These are phyloP conservation scores for Hypoxylon trugodes DNA, from an alignment of 495 filamentous ascomycete genomes.

Conservation along the genomic window DNA sequence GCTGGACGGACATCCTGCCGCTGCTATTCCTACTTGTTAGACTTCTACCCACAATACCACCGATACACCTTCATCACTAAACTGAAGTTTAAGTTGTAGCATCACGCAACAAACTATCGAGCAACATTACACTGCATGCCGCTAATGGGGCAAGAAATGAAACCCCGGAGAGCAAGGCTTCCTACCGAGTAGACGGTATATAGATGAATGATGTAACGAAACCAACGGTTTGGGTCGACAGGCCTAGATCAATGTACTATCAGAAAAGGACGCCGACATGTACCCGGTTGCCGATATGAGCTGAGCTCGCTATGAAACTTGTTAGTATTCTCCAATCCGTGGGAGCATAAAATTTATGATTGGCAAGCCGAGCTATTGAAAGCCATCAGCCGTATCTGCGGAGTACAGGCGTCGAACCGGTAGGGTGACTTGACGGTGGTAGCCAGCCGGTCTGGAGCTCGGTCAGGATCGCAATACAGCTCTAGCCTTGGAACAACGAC, in stretches of 20 bases:
- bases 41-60: neutral
- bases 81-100: constrained; percentile 1
- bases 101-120: constrained; percentile 1
- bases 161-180: neutral
- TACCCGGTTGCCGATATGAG: neutral
- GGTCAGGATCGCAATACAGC: neutral
- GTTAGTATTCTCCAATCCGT: neutral
- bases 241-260: constrained; percentile 5
- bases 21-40: too few species aligned
- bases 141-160: neutral
- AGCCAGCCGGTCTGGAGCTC: neutral
- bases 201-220: neutral
- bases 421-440: neutral
- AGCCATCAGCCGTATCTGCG: neutral
- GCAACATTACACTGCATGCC: constrained; percentile 21
- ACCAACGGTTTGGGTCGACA: constrained; percentile 11
- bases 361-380: neutral
- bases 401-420: neutral
- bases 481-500: neutral
- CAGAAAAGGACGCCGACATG: neutral
- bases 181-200: constrained; percentile 10
- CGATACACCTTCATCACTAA: neutral
- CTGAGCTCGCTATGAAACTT: neutral
- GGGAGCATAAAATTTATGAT: neutral
- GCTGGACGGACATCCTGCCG: too few species aligned